Base-by-base conservation (phyloP, 2,329 filamentous ascomycete genomes). In the Xylariaceae sp. region DNA sequence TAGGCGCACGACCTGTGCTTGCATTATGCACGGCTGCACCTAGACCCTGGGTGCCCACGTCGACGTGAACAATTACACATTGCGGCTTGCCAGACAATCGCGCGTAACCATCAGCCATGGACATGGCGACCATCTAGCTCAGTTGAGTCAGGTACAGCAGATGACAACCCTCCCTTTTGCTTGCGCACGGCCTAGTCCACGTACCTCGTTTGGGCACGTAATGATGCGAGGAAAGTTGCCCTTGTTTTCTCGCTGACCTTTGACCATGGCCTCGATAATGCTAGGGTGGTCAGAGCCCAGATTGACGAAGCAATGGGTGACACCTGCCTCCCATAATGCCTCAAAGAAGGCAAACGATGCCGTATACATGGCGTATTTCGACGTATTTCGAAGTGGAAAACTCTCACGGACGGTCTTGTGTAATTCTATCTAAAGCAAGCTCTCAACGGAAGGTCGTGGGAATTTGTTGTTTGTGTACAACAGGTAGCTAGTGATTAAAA, bases 71-170 rank as follows among this genome's bases (percentile, higher is more conserved):
- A 60, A 93, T 88, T 11, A 93, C 90, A 58, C 85, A 88, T 74
- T 93, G 90, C 0, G 89, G 88, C 64, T 89, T 84, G 50, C 85
- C 84, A 5, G 87, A 91, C 33, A 90, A 73, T 26, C 89, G 82
- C 33, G 90, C 89, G 68, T 90, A 92, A 48, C 90, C 90, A 71
- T 94, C 90, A 12, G 90, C 90, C 87, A 92, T 91, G 56, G 89
- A 93, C 67, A 94, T 82, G 23, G 90, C 90, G 6, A 93, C 90
- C 89, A 93, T 93, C 86, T 91, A 60, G 19, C 11, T 45, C 23
- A 40, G 2, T 9, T 31, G 3, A 11, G 40, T 51, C 19, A 56
- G 57, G 17, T 36, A 40, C 44, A 37, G 11, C 17, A 16, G 2
- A 26, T 11, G 16, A 8, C 19, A n/a, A 21, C 12, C 11, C 11